Conservation (phyloP, 129 eudicot species). For the Deinandra increscens region DNA sequence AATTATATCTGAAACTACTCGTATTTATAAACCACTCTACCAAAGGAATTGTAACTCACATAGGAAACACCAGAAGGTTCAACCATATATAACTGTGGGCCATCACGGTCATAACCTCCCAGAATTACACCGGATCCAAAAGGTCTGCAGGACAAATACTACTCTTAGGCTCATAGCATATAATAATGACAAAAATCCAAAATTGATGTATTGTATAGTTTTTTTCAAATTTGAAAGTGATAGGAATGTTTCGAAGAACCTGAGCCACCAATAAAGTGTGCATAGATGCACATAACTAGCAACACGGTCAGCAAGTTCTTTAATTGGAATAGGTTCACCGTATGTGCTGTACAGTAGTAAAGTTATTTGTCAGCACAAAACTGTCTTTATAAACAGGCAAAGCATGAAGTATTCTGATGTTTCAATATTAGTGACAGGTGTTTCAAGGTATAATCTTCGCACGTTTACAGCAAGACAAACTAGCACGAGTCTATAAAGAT, state of each 20-base stretch:
- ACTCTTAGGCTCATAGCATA: conserved; percentile 17
- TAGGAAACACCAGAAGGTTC: conserved; percentile 98
- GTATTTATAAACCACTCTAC: background rate
- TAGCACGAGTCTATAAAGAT: background rate
- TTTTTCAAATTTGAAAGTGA: conserved; percentile 15
- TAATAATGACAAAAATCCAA: background rate
- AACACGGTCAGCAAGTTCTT: conserved; percentile 95
- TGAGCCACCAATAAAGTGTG: conserved; percentile 99
- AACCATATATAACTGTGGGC: conserved; percentile 93
- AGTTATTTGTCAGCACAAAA: conserved; percentile 20
- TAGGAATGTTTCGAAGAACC: conserved; percentile 35
- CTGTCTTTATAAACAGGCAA: background rate
- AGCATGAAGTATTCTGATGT: background rate
- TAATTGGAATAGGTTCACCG: conserved; percentile 90
- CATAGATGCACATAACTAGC: conserved; percentile 96
- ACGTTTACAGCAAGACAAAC: conserved; percentile 8
- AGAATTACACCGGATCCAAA: conserved; percentile 95
- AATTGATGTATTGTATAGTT: background rate
- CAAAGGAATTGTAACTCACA: conserved; percentile 42
- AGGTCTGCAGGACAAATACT: conserved; percentile 60
- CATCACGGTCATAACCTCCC: conserved; percentile 98
- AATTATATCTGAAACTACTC: background rate
- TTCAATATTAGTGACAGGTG: background rate
- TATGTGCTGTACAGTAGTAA: conserved; percentile 54
- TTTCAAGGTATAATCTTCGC: conserved; percentile 12